phyloP scores from a whole-genome alignment of 139 green algal species.

The Diplosphaera chodatii region DNA sequence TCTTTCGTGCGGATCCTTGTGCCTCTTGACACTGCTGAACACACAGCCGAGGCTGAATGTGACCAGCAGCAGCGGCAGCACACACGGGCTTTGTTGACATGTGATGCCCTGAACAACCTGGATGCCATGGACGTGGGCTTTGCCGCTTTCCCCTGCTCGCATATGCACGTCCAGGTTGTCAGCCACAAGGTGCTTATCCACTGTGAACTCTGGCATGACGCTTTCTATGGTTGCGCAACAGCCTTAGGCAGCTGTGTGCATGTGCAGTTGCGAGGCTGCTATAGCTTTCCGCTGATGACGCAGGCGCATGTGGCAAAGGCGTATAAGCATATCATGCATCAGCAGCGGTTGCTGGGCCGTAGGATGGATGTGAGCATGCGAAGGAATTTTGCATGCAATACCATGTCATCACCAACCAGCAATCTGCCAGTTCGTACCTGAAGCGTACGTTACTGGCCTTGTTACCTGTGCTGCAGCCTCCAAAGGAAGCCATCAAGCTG shows the following conservation, averaged over 20 bases:
- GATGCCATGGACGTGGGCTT: background rate
- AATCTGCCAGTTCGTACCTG: too few species aligned
- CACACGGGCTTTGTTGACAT: background rate
- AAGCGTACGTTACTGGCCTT: too few species aligned
- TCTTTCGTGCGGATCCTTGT: background rate
- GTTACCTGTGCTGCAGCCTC: background rate
- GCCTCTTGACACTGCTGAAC: background rate
- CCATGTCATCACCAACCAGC: too few species aligned
- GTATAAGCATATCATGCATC: background rate
- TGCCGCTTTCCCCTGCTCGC: background rate
- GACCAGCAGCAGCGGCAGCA: background rate
- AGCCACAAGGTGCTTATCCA: constrained; percentile 1
- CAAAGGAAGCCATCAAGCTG: background rate
- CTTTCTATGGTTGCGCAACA: too few species aligned
- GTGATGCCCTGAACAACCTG: background rate
- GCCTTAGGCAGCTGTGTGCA: too few species aligned
- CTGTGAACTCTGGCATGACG: too few species aligned
- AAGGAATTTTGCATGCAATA: too few species aligned
- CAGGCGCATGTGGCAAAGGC: background rate
- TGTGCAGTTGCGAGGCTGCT: too few species aligned
- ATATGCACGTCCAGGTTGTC: background rate
- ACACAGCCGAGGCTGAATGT: background rate
- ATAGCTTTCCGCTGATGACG: too few species aligned
- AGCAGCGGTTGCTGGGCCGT: background rate
- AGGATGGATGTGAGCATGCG: background rate